These are phyloP conservation scores for Scheffersomyces stipitis DNA, from an alignment of 805 yeast species.

Conservation along the genomic window DNA sequence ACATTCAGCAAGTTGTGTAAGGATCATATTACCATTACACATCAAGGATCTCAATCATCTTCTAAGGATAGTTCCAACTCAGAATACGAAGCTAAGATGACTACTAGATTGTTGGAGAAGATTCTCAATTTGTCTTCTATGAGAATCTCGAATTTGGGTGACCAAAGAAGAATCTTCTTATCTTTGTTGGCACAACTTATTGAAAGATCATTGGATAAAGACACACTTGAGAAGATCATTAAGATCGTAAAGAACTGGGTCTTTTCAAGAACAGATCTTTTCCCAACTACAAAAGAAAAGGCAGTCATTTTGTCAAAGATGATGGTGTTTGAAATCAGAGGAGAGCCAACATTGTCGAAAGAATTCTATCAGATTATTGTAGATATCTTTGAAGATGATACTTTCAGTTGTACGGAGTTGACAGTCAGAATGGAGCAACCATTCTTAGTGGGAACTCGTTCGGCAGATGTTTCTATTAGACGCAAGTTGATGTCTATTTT, in stretches of 20 bases:
- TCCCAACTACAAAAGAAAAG: conserved; percentile 94
- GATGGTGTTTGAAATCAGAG: conserved; percentile 88
- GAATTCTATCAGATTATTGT: conserved; percentile 84
- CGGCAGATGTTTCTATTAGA: conserved; percentile 73
- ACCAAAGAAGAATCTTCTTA: conserved; percentile 85
- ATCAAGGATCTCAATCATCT: conserved; percentile 39
- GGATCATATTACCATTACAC: conserved; percentile 73
- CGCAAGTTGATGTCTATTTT: conserved; percentile 76
- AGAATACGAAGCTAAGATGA: conserved; percentile 78
- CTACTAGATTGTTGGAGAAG: conserved; percentile 72
- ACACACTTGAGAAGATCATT: conserved; percentile 70
- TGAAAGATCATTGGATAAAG: conserved; percentile 81
- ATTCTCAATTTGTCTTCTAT: conserved; percentile 73
- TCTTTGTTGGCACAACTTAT: conserved; percentile 85
- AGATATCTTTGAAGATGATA: conserved; percentile 79
- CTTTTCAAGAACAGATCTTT: conserved; percentile 74
- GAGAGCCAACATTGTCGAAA: conserved; percentile 74
- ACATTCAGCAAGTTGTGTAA: conserved; percentile 87
- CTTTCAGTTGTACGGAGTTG: conserved; percentile 78
- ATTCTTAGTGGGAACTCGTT: conserved; percentile 88
- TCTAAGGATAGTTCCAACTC: conserved; percentile 32
- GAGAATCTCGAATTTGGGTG: conserved; percentile 86
- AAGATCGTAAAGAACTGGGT: conserved; percentile 86
- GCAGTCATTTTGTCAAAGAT: conserved; percentile 91
- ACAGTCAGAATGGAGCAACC: conserved; percentile 97